Base-by-base conservation (phyloP, 2,329 filamentous ascomycete species). In the Fusarium concolor region DNA sequence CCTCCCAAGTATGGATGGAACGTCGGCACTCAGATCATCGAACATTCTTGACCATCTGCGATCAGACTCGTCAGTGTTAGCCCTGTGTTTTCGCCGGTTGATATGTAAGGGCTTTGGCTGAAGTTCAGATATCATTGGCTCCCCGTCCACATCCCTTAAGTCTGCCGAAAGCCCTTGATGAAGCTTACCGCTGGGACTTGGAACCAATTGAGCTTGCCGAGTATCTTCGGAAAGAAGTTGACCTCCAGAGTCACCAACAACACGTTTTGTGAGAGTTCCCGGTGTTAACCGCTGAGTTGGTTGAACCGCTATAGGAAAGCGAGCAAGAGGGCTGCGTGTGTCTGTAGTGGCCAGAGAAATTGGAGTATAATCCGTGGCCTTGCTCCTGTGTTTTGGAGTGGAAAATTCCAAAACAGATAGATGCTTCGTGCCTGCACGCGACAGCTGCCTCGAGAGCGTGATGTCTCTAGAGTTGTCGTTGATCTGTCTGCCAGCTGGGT, bases 261-360 rank as follows among this genome's bases (percentile, higher is more conserved):
- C 56, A 17, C 67, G 70, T 22, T 62, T 64, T 20, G 69, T 57
- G 15, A 75, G 54, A 18, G 65, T 68, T n/a, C 65, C 58, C 24
- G 74, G 67, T 7, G 73, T 76, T 15, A 75, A 63, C 17, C 74
- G 70, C 17, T 70, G 61, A 24, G 55, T 65, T 43, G 62, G 65
- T 20, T 71, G 58, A 17, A 67, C 50, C n/a, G 64, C 54, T n/a
- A 76, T 76, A 7, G 74, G 74, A n/a, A 76, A 76, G 33, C 70
- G 72, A 22, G 69, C 73, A 43, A 76, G 41, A 6, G 74, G 71
- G 5, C 71, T 74, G 18, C 42, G 54, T n/a, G 51, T 45, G 15
- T 66, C 66, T 6, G 65, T 20, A 14, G 64, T 67, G 22, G 35
- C 60, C 50, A 62, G 29, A 10, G 67, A 61, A 10, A 49, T 20